phyloP scores from a whole-genome alignment of 1,139 yeast species.

The Hanseniaspora sp. region DNA sequence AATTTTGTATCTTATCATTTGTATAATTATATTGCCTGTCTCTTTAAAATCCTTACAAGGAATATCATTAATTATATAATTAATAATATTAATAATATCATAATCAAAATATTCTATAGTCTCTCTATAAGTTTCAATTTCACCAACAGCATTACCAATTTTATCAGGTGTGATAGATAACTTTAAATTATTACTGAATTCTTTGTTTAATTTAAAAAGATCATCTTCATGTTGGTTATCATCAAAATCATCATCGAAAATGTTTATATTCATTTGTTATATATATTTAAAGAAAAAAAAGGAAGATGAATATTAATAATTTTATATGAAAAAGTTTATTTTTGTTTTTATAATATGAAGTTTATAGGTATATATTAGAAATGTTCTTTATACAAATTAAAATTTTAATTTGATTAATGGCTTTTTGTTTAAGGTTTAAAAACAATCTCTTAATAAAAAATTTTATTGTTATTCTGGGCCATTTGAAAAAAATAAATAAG shows the following conservation, averaged over 20 bases:
- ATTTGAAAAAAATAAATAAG: no score
- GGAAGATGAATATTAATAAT: no score
- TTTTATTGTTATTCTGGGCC: no score
- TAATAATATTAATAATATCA: background rate
- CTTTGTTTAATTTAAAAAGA: background rate
- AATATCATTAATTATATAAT: background rate
- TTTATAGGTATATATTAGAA: no score
- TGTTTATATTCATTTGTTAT: conserved; percentile 1
- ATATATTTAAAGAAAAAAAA: background rate
- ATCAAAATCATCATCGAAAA: conserved; percentile 7
- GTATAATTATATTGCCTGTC: background rate
- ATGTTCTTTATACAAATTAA: no score
- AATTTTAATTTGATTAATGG: no score
- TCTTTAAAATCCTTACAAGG: background rate
- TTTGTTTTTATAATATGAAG: no score
- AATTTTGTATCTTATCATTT: background rate
- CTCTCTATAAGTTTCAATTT: background rate
- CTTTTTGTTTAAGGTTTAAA: no score
- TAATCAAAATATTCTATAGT: background rate
- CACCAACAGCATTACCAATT: background rate
- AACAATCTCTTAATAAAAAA: no score
- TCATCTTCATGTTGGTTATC: background rate
- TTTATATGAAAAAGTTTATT: no score
- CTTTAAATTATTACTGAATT: background rate
- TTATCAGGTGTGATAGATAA: background rate